phyloP scores from a whole-genome alignment of 2,329 filamentous ascomycete genomes.

The Capronia americana region DNA sequence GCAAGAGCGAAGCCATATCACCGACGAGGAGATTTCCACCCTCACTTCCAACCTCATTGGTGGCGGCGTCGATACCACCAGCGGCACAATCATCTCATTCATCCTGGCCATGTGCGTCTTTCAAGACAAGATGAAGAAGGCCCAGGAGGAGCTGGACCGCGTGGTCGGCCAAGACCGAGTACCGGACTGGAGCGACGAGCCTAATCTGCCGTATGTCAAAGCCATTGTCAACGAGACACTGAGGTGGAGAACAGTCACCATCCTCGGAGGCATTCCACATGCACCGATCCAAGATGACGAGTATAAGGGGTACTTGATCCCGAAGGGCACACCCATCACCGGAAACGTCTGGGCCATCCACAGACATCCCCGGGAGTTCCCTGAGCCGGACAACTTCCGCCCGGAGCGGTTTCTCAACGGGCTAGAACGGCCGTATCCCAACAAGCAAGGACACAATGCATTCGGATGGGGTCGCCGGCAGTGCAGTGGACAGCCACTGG shows the following conservation, averaged over 20 bases:
- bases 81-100: slow-evolving; percentile 43
- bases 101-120: slow-evolving; percentile 48
- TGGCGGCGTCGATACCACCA: slow-evolving; percentile 43
- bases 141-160: slow-evolving; percentile 55
- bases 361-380: slow-evolving; percentile 49
- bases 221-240: slow-evolving; percentile 49
- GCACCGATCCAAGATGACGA: slow-evolving; percentile 53
- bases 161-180: slow-evolving; percentile 48
- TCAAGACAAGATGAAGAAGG: slow-evolving; percentile 55
- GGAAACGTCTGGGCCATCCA: slow-evolving; percentile 40
- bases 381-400: slow-evolving; percentile 48
- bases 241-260: slow-evolving; percentile 47
- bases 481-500: slow-evolving; percentile 62
- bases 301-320: slow-evolving; percentile 58
- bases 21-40: slow-evolving; percentile 53
- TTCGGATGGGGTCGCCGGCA: slow-evolving; percentile 64
- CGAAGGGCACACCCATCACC: slow-evolving; percentile 50
- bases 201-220: slow-evolving; percentile 46
- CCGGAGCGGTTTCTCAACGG: slow-evolving; percentile 52
- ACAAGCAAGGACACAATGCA: slow-evolving; percentile 60
- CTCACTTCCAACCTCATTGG: slow-evolving; percentile 54
- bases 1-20: slow-evolving; percentile 54
- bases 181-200: slow-evolving; percentile 49
- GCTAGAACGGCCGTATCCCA: slow-evolving; percentile 53
- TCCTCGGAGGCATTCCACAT: slow-evolving; percentile 46